Conservation (phyloP, 169 alveolate species). For the Babesia ovata region DNA sequence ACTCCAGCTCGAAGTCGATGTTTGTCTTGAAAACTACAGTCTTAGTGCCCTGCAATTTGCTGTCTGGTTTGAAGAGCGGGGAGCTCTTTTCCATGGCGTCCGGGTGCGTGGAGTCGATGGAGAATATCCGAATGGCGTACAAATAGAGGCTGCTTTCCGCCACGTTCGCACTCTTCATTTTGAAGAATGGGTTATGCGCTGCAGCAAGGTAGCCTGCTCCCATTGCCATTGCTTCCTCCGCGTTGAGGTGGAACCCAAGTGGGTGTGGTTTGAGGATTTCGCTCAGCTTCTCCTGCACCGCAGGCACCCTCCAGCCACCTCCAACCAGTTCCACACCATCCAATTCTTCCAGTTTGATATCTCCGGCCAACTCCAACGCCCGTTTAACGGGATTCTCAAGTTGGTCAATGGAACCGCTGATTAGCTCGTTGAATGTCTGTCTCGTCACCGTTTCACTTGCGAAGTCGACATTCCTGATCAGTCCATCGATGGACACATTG, state of each 20-base stretch:
- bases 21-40: conserved; percentile 36
- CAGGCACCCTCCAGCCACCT: conserved; percentile 79
- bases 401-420: conserved; percentile 52
- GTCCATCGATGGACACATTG: conserved; percentile 37
- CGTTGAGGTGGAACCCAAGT: conserved; percentile 79
- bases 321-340: conserved; percentile 80
- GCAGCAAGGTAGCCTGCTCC: conserved; percentile 79
- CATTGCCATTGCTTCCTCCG: conserved; percentile 80
- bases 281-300: conserved; percentile 65
- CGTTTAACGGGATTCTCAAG: conserved; percentile 63
- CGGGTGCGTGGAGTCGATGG: conserved; percentile 23
- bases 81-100: conserved; percentile 45
- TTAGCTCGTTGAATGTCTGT: conserved; percentile 65
- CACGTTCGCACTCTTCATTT: conserved; percentile 65
- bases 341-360: conserved; percentile 65
- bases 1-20: conserved; percentile 15
- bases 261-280: conserved; percentile 68
- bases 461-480: conserved; percentile 32
- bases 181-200: conserved; percentile 72
- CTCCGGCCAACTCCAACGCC: conserved; percentile 70
- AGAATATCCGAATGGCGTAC: conserved; percentile 47
- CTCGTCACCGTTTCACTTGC: conserved; percentile 56
- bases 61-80: conserved; percentile 35
- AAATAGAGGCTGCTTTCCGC: conserved; percentile 65
- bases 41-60: conserved; percentile 31